A percentile compares a stretch with the other conserved stretches of the same genome.
phyloP scores from a whole-genome alignment of 2,329 filamentous ascomycete species.

The Sclerotinia nivalis region DNA sequence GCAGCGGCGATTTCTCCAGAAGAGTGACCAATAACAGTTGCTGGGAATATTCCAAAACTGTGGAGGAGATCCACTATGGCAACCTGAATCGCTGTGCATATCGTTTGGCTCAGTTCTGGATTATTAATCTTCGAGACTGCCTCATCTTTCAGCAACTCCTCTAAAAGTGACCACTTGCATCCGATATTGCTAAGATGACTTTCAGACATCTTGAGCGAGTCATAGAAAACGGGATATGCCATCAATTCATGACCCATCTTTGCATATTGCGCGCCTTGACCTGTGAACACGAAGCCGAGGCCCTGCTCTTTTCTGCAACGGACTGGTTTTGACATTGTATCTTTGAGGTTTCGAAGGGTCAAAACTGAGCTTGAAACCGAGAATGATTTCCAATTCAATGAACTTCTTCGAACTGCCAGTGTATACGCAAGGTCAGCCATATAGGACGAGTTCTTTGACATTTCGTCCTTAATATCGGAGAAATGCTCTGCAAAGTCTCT shows the following conservation, averaged over 20 bases:
- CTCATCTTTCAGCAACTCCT: not conserved
- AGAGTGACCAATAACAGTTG: conserved; percentile 37
- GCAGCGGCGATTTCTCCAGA: conserved; percentile 43
- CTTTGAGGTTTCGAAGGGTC: not conserved
- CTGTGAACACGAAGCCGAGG: conserved; percentile 34
- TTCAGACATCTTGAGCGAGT: not conserved
- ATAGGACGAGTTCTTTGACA: not conserved
- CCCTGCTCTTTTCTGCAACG: not conserved
- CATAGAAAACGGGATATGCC: conserved; percentile 19
- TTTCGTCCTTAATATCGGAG: no score
- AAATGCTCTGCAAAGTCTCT: not conserved
- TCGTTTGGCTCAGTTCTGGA: conserved; percentile 41
- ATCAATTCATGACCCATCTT: conserved; percentile 32
- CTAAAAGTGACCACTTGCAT: conserved; percentile 2
- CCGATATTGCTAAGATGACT: not conserved
- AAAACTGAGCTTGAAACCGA: not conserved
- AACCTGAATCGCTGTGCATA: conserved; percentile 50
- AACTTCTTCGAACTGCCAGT: not conserved
- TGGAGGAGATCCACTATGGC: conserved; percentile 45
- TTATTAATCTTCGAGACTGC: conserved; percentile 22
- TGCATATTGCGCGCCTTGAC: conserved; percentile 38
- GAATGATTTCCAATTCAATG: conserved; percentile 20
- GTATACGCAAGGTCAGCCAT: conserved; percentile 15
- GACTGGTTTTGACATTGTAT: not conserved
- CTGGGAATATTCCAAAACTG: conserved; percentile 27